A percentile compares a stretch with the other conserved stretches of the same genome.
These are phyloP conservation scores for Boletus insuetus DNA, from an alignment of 768 basidiomycete species.

Conservation along the genomic window DNA sequence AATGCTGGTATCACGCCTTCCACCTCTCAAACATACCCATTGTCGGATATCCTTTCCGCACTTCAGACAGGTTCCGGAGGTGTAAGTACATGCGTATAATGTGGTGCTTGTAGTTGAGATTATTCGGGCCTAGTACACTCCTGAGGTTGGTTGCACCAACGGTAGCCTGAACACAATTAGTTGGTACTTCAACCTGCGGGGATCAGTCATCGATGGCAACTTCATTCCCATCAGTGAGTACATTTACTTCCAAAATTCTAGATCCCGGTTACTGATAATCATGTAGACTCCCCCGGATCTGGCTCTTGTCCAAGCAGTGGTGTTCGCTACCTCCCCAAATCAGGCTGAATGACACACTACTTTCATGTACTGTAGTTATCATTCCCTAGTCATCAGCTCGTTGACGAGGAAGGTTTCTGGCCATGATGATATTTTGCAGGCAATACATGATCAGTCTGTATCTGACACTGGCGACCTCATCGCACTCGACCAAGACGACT, in stretches of 20 bases:
- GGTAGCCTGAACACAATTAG: constrained; percentile 43
- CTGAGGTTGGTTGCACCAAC: constrained; percentile 44
- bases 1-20: constrained; percentile 73
- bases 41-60: constrained; percentile 51
- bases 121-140: constrained; percentile 39
- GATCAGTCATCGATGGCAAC: constrained; percentile 63
- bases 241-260: not conserved
- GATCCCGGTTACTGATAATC: not conserved
- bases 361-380: too few relatives aligned
- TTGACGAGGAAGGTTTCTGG: too few relatives aligned
- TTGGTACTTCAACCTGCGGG: constrained; percentile 64
- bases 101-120: not conserved
- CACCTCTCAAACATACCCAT: constrained; percentile 52
- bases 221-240: constrained; percentile 59
- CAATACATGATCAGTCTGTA: too few relatives aligned
- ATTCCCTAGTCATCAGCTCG: too few relatives aligned
- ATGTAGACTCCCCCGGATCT: constrained; percentile 46
- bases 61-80: constrained; percentile 55
- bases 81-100: constrained; percentile 9
- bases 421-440: too few relatives aligned
- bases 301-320: constrained; percentile 52
- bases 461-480: too few relatives aligned
- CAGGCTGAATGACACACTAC: not conserved
- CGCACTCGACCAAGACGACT: too few relatives aligned
- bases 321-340: constrained; percentile 48